These are phyloP conservation scores for Nadsonia starkeyi-henricii DNA, from an alignment of 1,139 yeast species.

Conservation along the genomic window DNA sequence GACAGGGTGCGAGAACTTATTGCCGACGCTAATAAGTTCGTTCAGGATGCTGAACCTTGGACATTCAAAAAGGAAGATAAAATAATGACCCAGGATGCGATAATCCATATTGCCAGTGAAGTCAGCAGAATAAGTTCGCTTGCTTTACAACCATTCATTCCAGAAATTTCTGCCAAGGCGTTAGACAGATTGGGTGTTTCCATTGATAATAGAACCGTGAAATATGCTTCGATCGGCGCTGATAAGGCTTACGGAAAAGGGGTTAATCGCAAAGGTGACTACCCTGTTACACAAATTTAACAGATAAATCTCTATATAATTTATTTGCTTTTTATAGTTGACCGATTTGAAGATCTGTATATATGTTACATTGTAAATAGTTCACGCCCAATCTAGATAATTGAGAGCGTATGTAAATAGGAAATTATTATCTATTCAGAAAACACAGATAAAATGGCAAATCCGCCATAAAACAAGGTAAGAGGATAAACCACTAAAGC, in stretches of 20 bases:
- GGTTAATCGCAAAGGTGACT: slow-evolving; percentile 30
- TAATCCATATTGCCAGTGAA: slow-evolving; percentile 57
- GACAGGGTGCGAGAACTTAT: slow-evolving; percentile 45
- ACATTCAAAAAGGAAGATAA: slow-evolving; percentile 18
- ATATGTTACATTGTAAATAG: too few relatives aligned
- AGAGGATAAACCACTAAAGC: slow-evolving; percentile 89
- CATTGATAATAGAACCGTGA: slow-evolving; percentile 26
- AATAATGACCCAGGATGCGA: slow-evolving; percentile 30
- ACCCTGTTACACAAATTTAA: slow-evolving; percentile 13
- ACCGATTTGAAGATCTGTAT: too few relatives aligned
- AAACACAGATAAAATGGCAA: slow-evolving; percentile 92
- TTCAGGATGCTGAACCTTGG: slow-evolving; percentile 49
- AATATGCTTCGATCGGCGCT: slow-evolving; percentile 31
- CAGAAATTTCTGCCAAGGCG: slow-evolving; percentile 42
- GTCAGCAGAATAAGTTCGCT: slow-evolving; percentile 55
- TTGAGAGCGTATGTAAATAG: too few relatives aligned
- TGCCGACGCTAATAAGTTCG: slow-evolving; percentile 47
- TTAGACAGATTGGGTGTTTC: slow-evolving; percentile 51
- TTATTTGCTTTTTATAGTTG: too few relatives aligned
- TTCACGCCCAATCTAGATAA: too few relatives aligned
- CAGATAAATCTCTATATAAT: too few relatives aligned
- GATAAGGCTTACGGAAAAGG: slow-evolving; percentile 36
- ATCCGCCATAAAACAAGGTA: slow-evolving; percentile 81
- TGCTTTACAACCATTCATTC: slow-evolving; percentile 58
- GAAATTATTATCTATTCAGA: slow-evolving; percentile 31